A percentile compares a stretch with the other conserved stretches of the same genome.
Conservation (phyloP, 2,329 filamentous ascomycete genomes). For the Scytalidium lignicola region DNA sequence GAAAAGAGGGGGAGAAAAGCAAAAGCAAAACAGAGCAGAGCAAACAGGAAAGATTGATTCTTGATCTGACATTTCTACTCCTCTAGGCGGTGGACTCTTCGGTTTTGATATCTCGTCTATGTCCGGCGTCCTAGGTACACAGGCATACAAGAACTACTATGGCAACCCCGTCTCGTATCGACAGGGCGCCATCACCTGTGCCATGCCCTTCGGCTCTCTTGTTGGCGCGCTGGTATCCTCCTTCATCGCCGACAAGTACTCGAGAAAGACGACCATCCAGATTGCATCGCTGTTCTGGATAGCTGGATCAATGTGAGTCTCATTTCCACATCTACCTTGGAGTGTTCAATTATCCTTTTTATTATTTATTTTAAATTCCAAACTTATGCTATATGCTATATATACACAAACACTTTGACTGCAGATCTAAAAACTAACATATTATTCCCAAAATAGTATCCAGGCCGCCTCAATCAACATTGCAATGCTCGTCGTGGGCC, state of each 20-base stretch:
- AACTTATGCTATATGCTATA: too few relatives aligned
- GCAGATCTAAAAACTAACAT: background rate
- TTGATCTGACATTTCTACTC: slow-evolving; percentile 5
- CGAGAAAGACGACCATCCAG: slow-evolving; percentile 40
- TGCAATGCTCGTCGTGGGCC: slow-evolving; percentile 65
- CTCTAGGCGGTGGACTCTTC: slow-evolving; percentile 62
- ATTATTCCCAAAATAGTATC: slow-evolving; percentile 38
- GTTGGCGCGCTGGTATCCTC: slow-evolving; percentile 53
- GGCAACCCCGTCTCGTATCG: slow-evolving; percentile 50
- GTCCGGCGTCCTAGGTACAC: slow-evolving; percentile 61
- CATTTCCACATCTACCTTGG: background rate
- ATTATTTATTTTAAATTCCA: too few relatives aligned
- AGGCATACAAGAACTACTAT: slow-evolving; percentile 69
- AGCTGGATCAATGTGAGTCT: slow-evolving; percentile 32
- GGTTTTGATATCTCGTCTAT: slow-evolving; percentile 77
- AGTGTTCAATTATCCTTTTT: too few relatives aligned
- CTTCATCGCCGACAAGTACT: slow-evolving; percentile 48
- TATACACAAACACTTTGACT: too few relatives aligned
- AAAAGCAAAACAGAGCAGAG: too few relatives aligned
- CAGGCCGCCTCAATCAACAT: slow-evolving; percentile 57
- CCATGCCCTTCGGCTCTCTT: slow-evolving; percentile 70
- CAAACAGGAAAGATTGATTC: too few relatives aligned
- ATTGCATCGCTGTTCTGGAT: slow-evolving; percentile 46
- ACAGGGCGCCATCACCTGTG: slow-evolving; percentile 66
- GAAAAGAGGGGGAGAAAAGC: too few relatives aligned